phyloP scores from a whole-genome alignment of 441 rosid genomes.

The Pelargonium fulgidum region DNA sequence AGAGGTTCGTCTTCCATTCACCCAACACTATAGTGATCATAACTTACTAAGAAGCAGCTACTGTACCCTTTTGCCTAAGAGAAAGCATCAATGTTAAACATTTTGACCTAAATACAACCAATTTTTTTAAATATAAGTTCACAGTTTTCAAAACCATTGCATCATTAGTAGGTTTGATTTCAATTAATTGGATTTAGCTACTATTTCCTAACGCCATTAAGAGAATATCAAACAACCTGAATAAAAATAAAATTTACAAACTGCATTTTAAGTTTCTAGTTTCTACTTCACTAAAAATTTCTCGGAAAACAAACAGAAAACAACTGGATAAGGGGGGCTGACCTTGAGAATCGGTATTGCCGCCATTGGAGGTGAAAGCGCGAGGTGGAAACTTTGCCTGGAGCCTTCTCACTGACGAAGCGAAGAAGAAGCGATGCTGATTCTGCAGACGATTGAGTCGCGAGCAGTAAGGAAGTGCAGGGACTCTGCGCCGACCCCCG shows the following conservation, averaged over 20 bases:
- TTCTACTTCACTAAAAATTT: neutral
- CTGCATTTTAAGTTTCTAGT: neutral
- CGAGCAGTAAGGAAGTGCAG: neutral
- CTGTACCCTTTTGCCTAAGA: neutral
- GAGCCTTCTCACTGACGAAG: constrained; percentile 8
- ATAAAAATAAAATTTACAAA: neutral
- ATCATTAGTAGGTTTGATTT: neutral
- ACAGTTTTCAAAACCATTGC: neutral
- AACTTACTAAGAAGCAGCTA: neutral
- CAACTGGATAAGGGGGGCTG: neutral
- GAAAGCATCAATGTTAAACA: neutral
- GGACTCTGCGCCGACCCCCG: constrained; percentile 3
- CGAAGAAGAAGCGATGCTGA: neutral
- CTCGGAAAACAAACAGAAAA: constrained; percentile 3
- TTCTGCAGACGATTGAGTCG: neutral
- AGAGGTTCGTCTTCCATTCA: neutral
- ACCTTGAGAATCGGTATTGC: neutral
- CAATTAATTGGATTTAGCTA: neutral
- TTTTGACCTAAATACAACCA: neutral
- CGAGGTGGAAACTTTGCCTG: constrained; percentile 8
- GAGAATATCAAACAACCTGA: neutral
- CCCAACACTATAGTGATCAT: neutral
- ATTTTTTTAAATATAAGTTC: neutral
- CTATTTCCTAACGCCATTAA: neutral
- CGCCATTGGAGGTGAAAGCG: constrained; percentile 1